Evolutionary conservation across 176 grass and related monocot genomes (phyloP).

Genomic region (Oryza meyeriana): DNA sequence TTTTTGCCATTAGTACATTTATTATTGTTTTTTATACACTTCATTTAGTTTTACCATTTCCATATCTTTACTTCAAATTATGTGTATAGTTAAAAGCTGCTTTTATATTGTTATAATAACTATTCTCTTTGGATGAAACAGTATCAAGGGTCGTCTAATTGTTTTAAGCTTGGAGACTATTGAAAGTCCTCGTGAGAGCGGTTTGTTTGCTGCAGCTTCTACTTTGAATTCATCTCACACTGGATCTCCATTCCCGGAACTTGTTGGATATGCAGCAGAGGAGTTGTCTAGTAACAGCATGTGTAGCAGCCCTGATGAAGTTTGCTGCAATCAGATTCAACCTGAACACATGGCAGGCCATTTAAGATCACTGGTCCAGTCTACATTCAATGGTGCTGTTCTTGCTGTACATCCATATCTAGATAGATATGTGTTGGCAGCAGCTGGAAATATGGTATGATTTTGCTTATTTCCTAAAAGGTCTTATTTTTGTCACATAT

Average conservation of each 20-base stretch:
- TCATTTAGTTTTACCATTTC: conserved; percentile 19
- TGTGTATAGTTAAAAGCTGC: neutral
- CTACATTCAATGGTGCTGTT: conserved; percentile 71
- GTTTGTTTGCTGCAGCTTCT: conserved; percentile 48
- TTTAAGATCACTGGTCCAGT: conserved; percentile 64
- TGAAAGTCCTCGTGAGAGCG: conserved; percentile 50
- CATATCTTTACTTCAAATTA: neutral
- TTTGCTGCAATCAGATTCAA: conserved; percentile 55
- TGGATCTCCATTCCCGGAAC: conserved; percentile 69
- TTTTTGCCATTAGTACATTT: neutral
- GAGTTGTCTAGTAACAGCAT: conserved; percentile 65
- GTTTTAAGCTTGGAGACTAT: conserved; percentile 71
- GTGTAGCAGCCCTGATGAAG: conserved; percentile 66
- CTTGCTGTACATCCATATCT: conserved; percentile 84
- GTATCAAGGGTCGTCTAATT: conserved; percentile 82
- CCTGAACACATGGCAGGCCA: conserved; percentile 66
- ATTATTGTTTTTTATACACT: neutral
- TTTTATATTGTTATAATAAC: neutral
- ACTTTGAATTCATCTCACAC: conserved; percentile 57
- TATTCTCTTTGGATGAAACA: conserved; percentile 46
- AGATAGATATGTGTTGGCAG: conserved; percentile 85
- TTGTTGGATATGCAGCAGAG: conserved; percentile 69
- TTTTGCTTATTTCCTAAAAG: conserved; percentile 26
- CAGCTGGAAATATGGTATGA: conserved; percentile 89
- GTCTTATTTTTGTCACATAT: conserved; percentile 14